phyloP scores from a whole-genome alignment of 2,329 filamentous ascomycete genomes.

The Cladosporium oxysporum region DNA sequence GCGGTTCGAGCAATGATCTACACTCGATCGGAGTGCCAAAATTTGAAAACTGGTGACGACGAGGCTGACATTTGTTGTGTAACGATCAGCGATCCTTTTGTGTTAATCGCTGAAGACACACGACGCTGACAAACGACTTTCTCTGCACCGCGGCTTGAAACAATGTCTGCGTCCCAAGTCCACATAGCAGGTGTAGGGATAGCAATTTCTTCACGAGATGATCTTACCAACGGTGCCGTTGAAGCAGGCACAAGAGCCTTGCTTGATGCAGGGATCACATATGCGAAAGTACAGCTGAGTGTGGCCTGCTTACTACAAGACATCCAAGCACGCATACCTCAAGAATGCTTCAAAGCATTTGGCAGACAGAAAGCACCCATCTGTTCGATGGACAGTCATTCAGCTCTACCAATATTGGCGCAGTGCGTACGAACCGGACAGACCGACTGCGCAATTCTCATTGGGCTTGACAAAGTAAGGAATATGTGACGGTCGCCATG shows the following conservation, averaged over 20 bases:
- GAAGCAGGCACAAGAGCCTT: conserved; percentile 31
- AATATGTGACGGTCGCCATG: not conserved
- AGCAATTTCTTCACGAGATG: conserved; percentile 13
- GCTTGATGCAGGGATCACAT: conserved; percentile 32
- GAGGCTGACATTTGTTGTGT: not conserved
- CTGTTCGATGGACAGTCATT: conserved; percentile 26
- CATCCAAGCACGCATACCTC: conserved; percentile 21
- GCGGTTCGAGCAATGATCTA: not conserved
- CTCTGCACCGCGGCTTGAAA: not conserved
- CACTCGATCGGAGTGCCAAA: not conserved
- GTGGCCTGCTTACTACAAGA: conserved; percentile 27
- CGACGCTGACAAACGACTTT: not conserved
- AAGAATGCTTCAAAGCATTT: conserved; percentile 26
- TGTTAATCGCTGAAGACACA: not conserved
- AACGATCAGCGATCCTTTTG: not conserved
- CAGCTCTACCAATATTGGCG: conserved; percentile 25
- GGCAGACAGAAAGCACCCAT: conserved; percentile 28
- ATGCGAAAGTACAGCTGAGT: conserved; percentile 29
- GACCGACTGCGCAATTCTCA: conserved; percentile 26
- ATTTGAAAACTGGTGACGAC: not conserved
- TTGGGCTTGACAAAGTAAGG: conserved; percentile 28
- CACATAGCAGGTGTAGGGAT: conserved; percentile 31
- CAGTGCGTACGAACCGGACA: conserved; percentile 26
- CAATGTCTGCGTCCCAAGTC: conserved; percentile 10
- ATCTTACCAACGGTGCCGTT: conserved; percentile 21